Evolutionary conservation across 73 alveolate genomes (phyloP).

Genomic region (Paramecium tetraurelia): DNA sequence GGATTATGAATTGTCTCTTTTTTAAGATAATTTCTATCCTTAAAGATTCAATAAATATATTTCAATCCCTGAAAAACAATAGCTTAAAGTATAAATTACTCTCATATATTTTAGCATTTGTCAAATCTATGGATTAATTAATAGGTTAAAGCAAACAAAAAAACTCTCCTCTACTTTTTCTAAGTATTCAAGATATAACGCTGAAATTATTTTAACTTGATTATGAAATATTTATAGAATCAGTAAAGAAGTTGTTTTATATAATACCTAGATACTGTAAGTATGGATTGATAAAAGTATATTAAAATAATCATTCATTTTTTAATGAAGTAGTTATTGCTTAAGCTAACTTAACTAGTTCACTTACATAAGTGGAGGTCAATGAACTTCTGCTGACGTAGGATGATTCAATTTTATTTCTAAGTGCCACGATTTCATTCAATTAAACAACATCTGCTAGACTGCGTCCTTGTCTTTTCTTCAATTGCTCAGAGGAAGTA

Average conservation of each 20-base stretch:
- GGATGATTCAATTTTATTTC: conserved; percentile 31
- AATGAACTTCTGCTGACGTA: not conserved
- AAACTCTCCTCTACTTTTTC: no score
- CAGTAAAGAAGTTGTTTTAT: not conserved
- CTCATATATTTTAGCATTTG: conserved; percentile 1
- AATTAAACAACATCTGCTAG: conserved; percentile 34
- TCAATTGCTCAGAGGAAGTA: not conserved
- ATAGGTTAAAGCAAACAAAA: no score
- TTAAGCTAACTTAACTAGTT: conserved; percentile 28
- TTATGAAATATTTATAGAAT: not conserved
- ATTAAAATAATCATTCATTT: not conserved
- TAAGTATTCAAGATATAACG: no score
- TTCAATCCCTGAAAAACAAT: not conserved
- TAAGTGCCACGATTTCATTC: conserved; percentile 9
- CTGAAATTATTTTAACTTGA: no score
- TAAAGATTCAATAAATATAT: not conserved
- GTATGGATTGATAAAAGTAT: not conserved
- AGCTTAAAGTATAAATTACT: not conserved
- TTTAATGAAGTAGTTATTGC: conserved; percentile 16
- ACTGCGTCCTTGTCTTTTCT: not conserved
- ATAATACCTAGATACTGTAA: not conserved
- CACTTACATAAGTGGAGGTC: conserved; percentile 33
- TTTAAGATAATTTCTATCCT: not conserved
- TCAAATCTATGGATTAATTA: not conserved
- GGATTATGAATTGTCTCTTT: not conserved